A percentile compares a stretch with the other conserved stretches of the same genome.
These are phyloP conservation scores for Bryoglossum gracile DNA, from an alignment of 495 filamentous ascomycete species.

Conservation along the genomic window DNA sequence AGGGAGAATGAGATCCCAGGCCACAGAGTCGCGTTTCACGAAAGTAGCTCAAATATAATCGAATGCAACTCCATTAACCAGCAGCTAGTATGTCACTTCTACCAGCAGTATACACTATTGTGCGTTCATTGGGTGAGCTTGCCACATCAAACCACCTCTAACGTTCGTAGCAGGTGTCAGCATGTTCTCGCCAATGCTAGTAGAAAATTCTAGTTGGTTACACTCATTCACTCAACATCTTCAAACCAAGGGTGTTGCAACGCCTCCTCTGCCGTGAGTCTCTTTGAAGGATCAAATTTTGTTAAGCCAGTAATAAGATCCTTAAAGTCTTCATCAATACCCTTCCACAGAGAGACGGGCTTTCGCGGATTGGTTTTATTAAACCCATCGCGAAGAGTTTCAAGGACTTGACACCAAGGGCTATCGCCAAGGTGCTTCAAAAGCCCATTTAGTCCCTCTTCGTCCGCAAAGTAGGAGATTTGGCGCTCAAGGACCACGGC, in stretches of 20 bases:
- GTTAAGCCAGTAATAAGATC: slow-evolving; percentile 33
- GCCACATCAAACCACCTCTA: no score
- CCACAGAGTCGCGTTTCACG: no score
- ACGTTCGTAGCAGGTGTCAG: no score
- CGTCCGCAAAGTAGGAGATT: slow-evolving; percentile 43
- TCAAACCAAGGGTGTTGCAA: slow-evolving; percentile 21
- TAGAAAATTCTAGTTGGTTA: no score
- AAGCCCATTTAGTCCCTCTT: slow-evolving; percentile 31
- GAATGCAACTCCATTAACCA: no score
- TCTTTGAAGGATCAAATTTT: slow-evolving; percentile 29
- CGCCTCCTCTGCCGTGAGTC: slow-evolving; percentile 23
- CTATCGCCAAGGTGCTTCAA: slow-evolving; percentile 29
- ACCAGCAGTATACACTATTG: no score
- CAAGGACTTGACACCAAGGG: slow-evolving; percentile 4
- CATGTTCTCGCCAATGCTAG: no score
- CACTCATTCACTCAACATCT: no score
- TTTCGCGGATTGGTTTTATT: slow-evolving; percentile 24
- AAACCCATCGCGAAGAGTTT: slow-evolving; percentile 1
- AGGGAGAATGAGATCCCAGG: no score
- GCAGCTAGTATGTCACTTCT: no score
- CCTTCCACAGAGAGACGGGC: slow-evolving; percentile 26
- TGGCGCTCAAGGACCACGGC: slow-evolving; percentile 38
- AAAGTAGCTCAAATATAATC: no score
- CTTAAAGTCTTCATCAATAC: slow-evolving; percentile 33
- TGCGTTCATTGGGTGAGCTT: no score